Conservation (phyloP, 805 yeast genomes). For the Starmerella stigmatis region DNA sequence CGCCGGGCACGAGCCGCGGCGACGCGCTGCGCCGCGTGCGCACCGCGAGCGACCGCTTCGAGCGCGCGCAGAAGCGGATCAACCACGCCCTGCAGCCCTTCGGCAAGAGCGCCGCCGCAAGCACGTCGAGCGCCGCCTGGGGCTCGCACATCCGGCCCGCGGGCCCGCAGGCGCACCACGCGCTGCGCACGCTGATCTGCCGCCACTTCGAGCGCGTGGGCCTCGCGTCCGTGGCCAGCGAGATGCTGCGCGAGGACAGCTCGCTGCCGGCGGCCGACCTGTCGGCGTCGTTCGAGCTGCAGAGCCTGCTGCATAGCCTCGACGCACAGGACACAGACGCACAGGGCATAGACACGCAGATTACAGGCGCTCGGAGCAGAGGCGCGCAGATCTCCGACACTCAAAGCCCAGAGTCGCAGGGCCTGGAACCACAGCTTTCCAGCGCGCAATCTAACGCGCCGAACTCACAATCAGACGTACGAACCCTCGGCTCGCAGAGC, state of each 20-base stretch:
- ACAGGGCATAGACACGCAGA: no score
- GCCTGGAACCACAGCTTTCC: no score
- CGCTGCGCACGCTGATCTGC: constrained; percentile 7
- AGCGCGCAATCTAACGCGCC: no score
- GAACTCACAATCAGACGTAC: no score
- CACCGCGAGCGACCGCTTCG: neutral
- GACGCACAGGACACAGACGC: no score
- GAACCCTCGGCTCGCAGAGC: no score
- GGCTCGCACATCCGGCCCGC: neutral
- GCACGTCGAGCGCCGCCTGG: neutral
- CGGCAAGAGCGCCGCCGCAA: neutral
- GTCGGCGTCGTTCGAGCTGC: neutral
- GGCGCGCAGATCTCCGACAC: no score
- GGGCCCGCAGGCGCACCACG: constrained; percentile 19
- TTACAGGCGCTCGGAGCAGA: no score
- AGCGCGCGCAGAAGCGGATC: constrained; percentile 1
- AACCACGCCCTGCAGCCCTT: neutral
- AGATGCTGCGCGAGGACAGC: neutral
- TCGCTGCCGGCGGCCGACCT: neutral
- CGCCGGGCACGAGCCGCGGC: neutral
- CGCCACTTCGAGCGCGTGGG: constrained; percentile 1
- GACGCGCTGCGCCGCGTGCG: neutral
- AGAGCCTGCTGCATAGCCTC: neutral
- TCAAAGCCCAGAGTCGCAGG: no score
- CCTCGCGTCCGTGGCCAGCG: neutral